Evolutionary conservation across 768 basidiomycete genomes (phyloP), one percentile per base, ranked within the genome.

Genomic region (Tricholoma terreum): DNA sequence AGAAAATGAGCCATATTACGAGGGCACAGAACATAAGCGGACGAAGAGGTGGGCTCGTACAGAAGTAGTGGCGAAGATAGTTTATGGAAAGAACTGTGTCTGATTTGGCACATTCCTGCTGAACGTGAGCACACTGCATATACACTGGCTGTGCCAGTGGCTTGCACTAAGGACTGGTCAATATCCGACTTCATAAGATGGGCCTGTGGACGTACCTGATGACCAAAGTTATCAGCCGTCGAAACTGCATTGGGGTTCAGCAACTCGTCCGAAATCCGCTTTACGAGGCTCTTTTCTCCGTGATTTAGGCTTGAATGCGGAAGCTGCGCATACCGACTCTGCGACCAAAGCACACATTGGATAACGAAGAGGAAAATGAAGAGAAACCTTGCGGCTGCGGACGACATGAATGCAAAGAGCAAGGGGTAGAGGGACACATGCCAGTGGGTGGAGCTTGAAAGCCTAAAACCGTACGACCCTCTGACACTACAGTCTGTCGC

Each of bases 1-100:
- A 85, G 77, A 98, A 97, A 24, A 85, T 62, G 15, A 94, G 82
- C 93, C 93, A 96, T 19, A 89, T 42, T 9, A 91, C 60, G 59
- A 94, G 81, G 38, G 77, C 84, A 2, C 68, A 62, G 71, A 94
- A 92, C 3, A 81, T 64, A 10, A 85, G 55, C 0, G 89, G 86
- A 7, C 89, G 83, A 2, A 83, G 33, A 14, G 81, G 42, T 6
- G 73, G 62, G 4, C 80, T 73, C 1, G 87, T 71, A 70, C 92
- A 94, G 66, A 86, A 94, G 69, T 92, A 94, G 14, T 70, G 64
- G 36, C 76, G 77, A 17, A 91, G 77, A 69, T 93, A 93, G 14
- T 83, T 77, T 31, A 94, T 80, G 22, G 82, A 80, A 46, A 92
- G 81, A 65, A 91, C 76, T 0, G 92, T 92, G 4, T 77, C 72